Evolutionary conservation across 371 early-diverging fungal species (phyloP).

Genomic region (Apophysomyces variabilis): DNA sequence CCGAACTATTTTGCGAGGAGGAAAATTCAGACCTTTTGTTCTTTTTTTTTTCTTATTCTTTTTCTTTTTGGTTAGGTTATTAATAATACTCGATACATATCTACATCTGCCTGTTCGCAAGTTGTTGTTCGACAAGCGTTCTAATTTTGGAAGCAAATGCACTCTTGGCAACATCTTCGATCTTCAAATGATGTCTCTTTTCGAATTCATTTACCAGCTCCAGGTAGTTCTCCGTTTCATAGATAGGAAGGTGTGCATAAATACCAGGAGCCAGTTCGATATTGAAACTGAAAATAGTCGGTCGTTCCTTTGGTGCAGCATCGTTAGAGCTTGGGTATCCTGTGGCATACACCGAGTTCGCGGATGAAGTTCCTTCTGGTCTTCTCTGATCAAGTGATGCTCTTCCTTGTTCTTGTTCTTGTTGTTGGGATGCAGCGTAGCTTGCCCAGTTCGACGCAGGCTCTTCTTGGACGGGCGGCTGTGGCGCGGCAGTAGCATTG

Average conservation of each 20-base stretch:
- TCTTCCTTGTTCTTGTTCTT: too few species aligned
- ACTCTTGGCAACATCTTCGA: conserved; percentile 26
- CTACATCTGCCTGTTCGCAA: not conserved
- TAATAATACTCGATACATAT: too few species aligned
- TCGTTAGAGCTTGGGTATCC: not conserved
- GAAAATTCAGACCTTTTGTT: not conserved
- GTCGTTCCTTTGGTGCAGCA: conserved; percentile 9
- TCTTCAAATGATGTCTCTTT: conserved; percentile 27
- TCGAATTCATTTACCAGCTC: conserved; percentile 39
- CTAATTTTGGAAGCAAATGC: conserved; percentile 34
- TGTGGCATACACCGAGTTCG: conserved; percentile 17
- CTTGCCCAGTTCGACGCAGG: too few species aligned
- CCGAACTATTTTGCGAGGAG: too few species aligned
- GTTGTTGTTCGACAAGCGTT: conserved; percentile 17
- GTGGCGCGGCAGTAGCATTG: too few species aligned
- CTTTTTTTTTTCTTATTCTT: not conserved
- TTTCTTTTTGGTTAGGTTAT: not conserved
- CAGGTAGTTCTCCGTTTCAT: conserved; percentile 29
- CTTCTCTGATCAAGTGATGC: not conserved
- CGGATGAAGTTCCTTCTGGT: conserved; percentile 8
- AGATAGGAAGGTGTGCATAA: conserved; percentile 33
- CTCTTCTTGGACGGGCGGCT: too few species aligned
- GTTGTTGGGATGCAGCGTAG: too few species aligned
- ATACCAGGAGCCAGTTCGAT: conserved; percentile 42
- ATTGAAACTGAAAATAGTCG: conserved; percentile 35